phyloP scores from a whole-genome alignment of 1,284 basidiomycete genomes.

The Apiotrichum veenhuisii region DNA sequence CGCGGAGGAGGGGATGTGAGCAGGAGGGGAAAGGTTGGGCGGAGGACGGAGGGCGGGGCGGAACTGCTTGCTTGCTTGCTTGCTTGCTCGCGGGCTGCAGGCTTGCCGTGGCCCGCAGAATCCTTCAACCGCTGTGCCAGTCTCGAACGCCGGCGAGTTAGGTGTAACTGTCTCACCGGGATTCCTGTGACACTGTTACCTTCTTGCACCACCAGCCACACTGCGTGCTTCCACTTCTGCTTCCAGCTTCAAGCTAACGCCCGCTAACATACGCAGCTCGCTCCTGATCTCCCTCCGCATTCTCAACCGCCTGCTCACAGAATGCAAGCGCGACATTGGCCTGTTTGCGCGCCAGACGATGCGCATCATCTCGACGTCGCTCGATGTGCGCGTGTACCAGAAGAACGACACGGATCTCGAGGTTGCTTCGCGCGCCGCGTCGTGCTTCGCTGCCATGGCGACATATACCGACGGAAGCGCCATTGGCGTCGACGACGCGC shows the following conservation, averaged over 20 bases:
- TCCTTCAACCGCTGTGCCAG: too few relatives aligned
- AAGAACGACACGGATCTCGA: constrained; percentile 65
- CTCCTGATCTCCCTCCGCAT: constrained; percentile 85
- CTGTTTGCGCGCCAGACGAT: constrained; percentile 77
- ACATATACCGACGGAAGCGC: constrained; percentile 81
- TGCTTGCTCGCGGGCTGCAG: too few relatives aligned
- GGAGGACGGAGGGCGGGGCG: too few relatives aligned
- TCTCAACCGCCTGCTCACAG: constrained; percentile 75
- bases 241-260: background rate
- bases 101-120: too few relatives aligned
- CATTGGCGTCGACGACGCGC: constrained; percentile 67
- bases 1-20: background rate
- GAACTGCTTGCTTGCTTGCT: too few relatives aligned
- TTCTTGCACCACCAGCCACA: too few relatives aligned
- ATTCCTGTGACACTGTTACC: too few relatives aligned
- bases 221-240: background rate
- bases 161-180: too few relatives aligned
- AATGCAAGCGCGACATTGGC: constrained; percentile 81
- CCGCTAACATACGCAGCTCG: constrained; percentile 54
- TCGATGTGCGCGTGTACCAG: constrained; percentile 57
- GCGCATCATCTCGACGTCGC: constrained; percentile 64
- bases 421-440: constrained; percentile 75
- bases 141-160: too few relatives aligned
- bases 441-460: constrained; percentile 84
- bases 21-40: too few relatives aligned